Evolutionary conservation across 2,329 filamentous ascomycete genomes (phyloP).

Genomic region (Ilyonectria sp.): DNA sequence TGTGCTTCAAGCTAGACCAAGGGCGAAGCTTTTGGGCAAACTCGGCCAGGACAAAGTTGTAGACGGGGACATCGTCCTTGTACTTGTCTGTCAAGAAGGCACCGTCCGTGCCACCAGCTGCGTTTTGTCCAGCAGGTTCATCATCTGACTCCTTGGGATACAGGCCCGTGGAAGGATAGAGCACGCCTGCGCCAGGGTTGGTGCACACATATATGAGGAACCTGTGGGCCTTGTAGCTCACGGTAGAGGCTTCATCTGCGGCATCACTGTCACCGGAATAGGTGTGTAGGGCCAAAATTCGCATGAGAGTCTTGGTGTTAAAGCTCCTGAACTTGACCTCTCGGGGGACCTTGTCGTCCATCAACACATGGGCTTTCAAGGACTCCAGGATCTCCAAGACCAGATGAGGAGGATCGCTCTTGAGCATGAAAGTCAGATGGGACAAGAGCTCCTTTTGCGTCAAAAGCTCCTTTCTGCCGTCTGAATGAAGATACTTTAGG

Average conservation of each 20-base stretch:
- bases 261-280: slow-evolving; percentile 65
- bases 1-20: slow-evolving; percentile 85
- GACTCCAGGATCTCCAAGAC: slow-evolving; percentile 82
- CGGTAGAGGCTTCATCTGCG: slow-evolving; percentile 61
- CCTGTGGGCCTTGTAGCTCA: slow-evolving; percentile 80
- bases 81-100: slow-evolving; percentile 80
- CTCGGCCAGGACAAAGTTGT: slow-evolving; percentile 84
- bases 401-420: slow-evolving; percentile 82
- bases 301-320: slow-evolving; percentile 80
- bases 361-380: slow-evolving; percentile 79
- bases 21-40: slow-evolving; percentile 86
- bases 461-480: slow-evolving; percentile 86
- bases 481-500: slow-evolving; percentile 82
- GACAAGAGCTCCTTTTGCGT: slow-evolving; percentile 85
- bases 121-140: slow-evolving; percentile 51
- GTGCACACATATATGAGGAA: slow-evolving; percentile 86
- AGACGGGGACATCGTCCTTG: slow-evolving; percentile 77
- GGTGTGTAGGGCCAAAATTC: slow-evolving; percentile 80
- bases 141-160: slow-evolving; percentile 82
- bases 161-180: slow-evolving; percentile 84
- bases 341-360: slow-evolving; percentile 81
- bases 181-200: slow-evolving; percentile 78
- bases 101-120: slow-evolving; percentile 73
- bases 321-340: slow-evolving; percentile 83
- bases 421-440: slow-evolving; percentile 84